These are phyloP conservation scores for Turnera subulata DNA, from an alignment of 345 rosid species.

Conservation along the genomic window DNA sequence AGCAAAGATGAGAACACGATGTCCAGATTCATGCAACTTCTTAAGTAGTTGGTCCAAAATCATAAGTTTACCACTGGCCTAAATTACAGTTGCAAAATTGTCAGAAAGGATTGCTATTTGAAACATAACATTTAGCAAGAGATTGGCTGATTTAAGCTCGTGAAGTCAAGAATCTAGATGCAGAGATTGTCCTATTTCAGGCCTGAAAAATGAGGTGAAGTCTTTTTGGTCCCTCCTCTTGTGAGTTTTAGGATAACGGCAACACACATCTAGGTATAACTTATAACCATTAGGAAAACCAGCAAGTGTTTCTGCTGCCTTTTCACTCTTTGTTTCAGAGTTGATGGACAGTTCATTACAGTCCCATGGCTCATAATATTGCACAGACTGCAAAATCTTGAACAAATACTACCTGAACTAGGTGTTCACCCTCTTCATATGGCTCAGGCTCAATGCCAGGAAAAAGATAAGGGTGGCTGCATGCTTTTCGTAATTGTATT, in stretches of 20 bases:
- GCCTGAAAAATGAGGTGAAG: not conserved
- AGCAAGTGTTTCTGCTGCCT: too few species aligned
- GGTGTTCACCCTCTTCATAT: constrained; percentile 89
- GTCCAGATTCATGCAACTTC: constrained; percentile 59
- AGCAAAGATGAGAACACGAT: constrained; percentile 84
- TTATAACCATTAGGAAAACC: too few species aligned
- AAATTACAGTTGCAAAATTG: constrained; percentile 13
- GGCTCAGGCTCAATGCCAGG: constrained; percentile 96
- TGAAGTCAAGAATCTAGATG: not conserved
- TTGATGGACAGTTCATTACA: not conserved
- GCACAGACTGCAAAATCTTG: not conserved
- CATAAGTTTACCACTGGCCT: constrained; percentile 87
- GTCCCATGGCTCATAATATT: not conserved
- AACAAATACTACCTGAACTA: constrained; percentile 60
- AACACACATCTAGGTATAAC: not conserved
- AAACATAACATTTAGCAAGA: not conserved
- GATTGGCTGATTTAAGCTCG: too few species aligned
- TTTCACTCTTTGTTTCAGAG: too few species aligned
- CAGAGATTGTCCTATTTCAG: not conserved
- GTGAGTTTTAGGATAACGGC: not conserved
- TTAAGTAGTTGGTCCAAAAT: constrained; percentile 66
- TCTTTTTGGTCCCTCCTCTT: not conserved
- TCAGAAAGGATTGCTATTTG: not conserved
- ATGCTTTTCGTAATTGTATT: constrained; percentile 80
- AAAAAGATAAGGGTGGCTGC: constrained; percentile 93